Conservation (phyloP, 305 asterid genomes). For the Andrographis paniculata region DNA sequence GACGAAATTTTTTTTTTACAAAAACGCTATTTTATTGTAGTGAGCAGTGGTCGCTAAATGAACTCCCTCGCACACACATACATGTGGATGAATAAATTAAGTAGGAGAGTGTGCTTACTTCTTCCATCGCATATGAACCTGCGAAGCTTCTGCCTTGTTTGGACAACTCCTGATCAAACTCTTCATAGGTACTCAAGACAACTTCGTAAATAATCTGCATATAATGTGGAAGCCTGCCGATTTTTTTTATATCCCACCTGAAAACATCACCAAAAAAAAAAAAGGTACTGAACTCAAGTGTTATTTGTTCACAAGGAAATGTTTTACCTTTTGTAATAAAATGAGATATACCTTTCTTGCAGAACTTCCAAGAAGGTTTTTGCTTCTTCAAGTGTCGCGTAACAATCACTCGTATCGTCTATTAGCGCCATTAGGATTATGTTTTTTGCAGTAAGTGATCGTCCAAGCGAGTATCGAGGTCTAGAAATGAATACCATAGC, state of each 20-base stretch:
- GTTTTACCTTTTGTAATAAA: background rate
- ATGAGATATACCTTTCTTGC: background rate
- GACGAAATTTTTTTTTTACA: no score
- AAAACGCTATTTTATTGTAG: no score
- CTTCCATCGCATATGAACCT: background rate
- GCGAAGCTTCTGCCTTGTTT: background rate
- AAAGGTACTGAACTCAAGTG: background rate
- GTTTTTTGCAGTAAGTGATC: background rate
- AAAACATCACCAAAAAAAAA: no score
- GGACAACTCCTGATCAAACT: background rate
- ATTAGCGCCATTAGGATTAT: background rate
- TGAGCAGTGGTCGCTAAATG: no score
- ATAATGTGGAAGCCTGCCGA: background rate
- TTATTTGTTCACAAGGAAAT: background rate
- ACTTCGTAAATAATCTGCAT: background rate
- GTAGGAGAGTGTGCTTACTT: background rate
- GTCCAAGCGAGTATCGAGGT: background rate
- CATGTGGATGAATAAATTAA: no score
- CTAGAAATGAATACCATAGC: background rate
- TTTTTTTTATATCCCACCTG: background rate
- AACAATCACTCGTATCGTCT: slow-evolving; percentile 1
- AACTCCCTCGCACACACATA: no score
- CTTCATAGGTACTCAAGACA: background rate
- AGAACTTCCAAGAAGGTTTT: background rate
- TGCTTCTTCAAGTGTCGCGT: slow-evolving; percentile 3